Evolutionary conservation across 805 yeast genomes (phyloP).

Genomic region (Yamadazyma olivae): DNA sequence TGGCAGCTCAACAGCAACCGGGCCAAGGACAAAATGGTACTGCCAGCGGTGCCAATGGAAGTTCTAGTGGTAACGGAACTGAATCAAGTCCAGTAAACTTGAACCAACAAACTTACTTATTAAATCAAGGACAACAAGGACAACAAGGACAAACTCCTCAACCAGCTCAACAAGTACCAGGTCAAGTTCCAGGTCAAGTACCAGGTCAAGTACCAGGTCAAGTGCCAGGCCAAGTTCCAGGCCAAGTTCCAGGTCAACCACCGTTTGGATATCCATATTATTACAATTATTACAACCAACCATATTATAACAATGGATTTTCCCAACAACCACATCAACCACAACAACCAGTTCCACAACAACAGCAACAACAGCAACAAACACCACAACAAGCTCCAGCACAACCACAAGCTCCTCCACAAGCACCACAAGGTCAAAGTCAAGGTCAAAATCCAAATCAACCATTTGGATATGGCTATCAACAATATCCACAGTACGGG

Average conservation of each 20-base stretch:
- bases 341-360: slow-evolving; percentile 16
- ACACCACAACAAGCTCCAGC: background rate
- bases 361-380: slow-evolving; percentile 1
- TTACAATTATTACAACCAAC: slow-evolving; percentile 23
- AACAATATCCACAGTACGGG: slow-evolving; percentile 46
- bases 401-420: slow-evolving; percentile 15
- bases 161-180: slow-evolving; percentile 16
- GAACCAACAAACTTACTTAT: slow-evolving; percentile 8
- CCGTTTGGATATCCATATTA: no score
- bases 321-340: slow-evolving; percentile 20
- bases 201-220: slow-evolving; percentile 21
- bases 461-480: slow-evolving; percentile 45
- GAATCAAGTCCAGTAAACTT: slow-evolving; percentile 9
- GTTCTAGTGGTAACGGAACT: slow-evolving; percentile 8
- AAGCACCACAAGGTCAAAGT: slow-evolving; percentile 18
- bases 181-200: slow-evolving; percentile 5
- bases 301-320: slow-evolving; percentile 22
- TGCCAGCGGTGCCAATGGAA: slow-evolving; percentile 13
- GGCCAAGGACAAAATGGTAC: slow-evolving; percentile 14
- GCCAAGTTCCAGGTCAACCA: slow-evolving; percentile 12
- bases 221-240: no score
- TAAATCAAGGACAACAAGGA: slow-evolving; percentile 16
- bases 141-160: slow-evolving; percentile 11
- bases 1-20: slow-evolving; percentile 12
- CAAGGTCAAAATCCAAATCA: slow-evolving; percentile 44